phyloP scores from a whole-genome alignment of 176 grass and related monocot genomes.

The Ensete ventricosum region DNA sequence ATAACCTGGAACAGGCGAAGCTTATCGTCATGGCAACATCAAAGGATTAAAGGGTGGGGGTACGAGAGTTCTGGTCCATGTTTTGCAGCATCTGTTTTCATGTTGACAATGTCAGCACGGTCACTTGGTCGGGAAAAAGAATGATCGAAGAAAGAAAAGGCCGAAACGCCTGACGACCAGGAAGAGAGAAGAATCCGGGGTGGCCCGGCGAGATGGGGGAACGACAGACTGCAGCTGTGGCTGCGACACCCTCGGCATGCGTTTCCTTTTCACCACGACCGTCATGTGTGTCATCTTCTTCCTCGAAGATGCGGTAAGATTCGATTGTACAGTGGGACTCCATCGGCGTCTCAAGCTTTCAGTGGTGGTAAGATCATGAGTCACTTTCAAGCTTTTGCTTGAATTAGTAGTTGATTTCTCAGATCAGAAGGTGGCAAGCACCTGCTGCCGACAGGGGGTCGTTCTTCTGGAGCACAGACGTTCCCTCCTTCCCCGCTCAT shows the following conservation, averaged over 20 bases:
- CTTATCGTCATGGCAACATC: slow-evolving; percentile 3
- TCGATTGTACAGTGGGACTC: not conserved
- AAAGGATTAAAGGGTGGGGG: not conserved
- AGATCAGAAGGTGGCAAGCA: not conserved
- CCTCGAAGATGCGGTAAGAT: not conserved
- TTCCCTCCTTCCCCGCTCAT: too few species aligned
- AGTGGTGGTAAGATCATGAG: not conserved
- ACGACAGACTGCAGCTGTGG: not conserved
- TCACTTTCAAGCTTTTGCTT: not conserved
- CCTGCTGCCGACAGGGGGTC: too few species aligned
- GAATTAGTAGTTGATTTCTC: too few species aligned
- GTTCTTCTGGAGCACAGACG: too few species aligned
- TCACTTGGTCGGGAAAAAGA: not conserved
- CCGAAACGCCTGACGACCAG: not conserved
- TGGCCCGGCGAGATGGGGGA: not conserved
- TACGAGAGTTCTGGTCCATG: too few species aligned
- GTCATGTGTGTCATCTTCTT: not conserved
- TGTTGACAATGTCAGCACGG: not conserved
- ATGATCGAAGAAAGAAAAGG: too few species aligned
- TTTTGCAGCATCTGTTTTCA: too few species aligned
- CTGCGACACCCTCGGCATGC: not conserved
- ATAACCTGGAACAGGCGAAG: not conserved
- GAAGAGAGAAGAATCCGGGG: not conserved
- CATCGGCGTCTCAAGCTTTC: not conserved
- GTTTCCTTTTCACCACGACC: not conserved